phyloP scores from a whole-genome alignment of 2,329 filamentous ascomycete genomes.

The Macrophomina tecta region DNA sequence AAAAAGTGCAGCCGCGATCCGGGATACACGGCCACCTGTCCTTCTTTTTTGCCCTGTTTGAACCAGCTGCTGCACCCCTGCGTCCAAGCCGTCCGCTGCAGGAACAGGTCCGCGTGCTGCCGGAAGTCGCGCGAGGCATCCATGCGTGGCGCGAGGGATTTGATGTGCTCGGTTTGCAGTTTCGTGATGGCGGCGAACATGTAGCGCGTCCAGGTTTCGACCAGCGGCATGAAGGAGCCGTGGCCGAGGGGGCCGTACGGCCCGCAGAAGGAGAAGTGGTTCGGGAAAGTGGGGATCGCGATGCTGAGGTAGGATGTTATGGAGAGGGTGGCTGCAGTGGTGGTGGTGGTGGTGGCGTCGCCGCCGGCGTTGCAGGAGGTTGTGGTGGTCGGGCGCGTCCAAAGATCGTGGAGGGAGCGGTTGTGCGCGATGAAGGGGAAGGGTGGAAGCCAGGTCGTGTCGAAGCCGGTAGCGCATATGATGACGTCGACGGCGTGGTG shows the following conservation, averaged over 20 bases:
- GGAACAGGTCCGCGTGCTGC: slow-evolving; percentile 53
- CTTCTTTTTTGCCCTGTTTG: slow-evolving; percentile 46
- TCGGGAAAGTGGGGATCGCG: slow-evolving; percentile 50
- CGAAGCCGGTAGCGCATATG: slow-evolving; percentile 55
- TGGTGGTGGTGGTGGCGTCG: background rate
- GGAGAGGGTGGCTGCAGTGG: slow-evolving; percentile 36
- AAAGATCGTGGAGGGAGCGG: slow-evolving; percentile 46
- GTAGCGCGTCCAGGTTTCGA: slow-evolving; percentile 46
- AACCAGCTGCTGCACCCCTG: slow-evolving; percentile 54
- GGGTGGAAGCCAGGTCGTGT: slow-evolving; percentile 50
- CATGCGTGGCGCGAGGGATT: slow-evolving; percentile 51
- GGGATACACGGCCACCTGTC: slow-evolving; percentile 48
- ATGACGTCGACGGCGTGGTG: slow-evolving; percentile 51
- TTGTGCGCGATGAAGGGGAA: slow-evolving; percentile 49
- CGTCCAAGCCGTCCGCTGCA: slow-evolving; percentile 58
- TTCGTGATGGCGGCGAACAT: slow-evolving; percentile 5
- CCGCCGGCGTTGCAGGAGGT: slow-evolving; percentile 34
- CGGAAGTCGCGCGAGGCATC: slow-evolving; percentile 43
- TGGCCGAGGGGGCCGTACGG: slow-evolving; percentile 40
- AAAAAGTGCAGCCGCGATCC: slow-evolving; percentile 48
- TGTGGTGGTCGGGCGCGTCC: slow-evolving; percentile 46
- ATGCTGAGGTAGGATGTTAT: slow-evolving; percentile 49
- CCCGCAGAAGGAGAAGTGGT: slow-evolving; percentile 50
- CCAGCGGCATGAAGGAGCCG: slow-evolving; percentile 47
- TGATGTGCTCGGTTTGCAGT: slow-evolving; percentile 44